Evolutionary conservation across 768 basidiomycete genomes (phyloP).

Genomic region (Rickenella mellea): DNA sequence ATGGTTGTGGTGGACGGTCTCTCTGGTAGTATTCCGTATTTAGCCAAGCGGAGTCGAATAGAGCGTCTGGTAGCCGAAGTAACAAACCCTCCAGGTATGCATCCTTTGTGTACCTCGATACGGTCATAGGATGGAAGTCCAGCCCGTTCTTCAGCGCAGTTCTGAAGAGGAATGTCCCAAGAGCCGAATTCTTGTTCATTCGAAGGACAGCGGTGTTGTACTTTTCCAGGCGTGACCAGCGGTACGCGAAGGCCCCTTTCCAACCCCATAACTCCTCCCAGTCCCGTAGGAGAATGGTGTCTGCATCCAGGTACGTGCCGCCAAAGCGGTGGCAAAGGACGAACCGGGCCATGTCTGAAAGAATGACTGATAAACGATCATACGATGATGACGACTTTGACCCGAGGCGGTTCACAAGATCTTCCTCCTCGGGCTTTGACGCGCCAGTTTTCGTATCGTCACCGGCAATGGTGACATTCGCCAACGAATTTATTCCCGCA

Average conservation of each 20-base stretch:
- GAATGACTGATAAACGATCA: slow-evolving; percentile 84
- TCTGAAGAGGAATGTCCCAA: slow-evolving; percentile 89
- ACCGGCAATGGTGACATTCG: slow-evolving; percentile 13
- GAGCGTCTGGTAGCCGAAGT: slow-evolving; percentile 83
- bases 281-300: slow-evolving; percentile 90
- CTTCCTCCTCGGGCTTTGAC: slow-evolving; percentile 25
- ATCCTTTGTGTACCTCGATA: slow-evolving; percentile 84
- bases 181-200: slow-evolving; percentile 85
- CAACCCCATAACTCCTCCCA: slow-evolving; percentile 99
- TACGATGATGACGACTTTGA: slow-evolving; percentile 83
- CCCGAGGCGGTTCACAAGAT: slow-evolving; percentile 73
- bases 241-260: slow-evolving; percentile 93
- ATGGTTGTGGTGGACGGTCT: slow-evolving; percentile 89
- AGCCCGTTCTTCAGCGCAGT: slow-evolving; percentile 89
- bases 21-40: slow-evolving; percentile 89
- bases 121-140: slow-evolving; percentile 97
- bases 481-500: slow-evolving; percentile 11
- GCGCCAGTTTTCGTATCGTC: slow-evolving; percentile 10
- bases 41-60: slow-evolving; percentile 96
- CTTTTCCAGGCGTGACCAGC: slow-evolving; percentile 87
- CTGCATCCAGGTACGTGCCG: slow-evolving; percentile 94
- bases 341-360: slow-evolving; percentile 96
- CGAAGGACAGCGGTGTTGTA: slow-evolving; percentile 97
- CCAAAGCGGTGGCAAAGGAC: slow-evolving; percentile 95
- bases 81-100: slow-evolving; percentile 77